These are phyloP conservation scores for Ambrosia hybrid DNA, from an alignment of 140 eudicot genomes.

Conservation along the genomic window DNA sequence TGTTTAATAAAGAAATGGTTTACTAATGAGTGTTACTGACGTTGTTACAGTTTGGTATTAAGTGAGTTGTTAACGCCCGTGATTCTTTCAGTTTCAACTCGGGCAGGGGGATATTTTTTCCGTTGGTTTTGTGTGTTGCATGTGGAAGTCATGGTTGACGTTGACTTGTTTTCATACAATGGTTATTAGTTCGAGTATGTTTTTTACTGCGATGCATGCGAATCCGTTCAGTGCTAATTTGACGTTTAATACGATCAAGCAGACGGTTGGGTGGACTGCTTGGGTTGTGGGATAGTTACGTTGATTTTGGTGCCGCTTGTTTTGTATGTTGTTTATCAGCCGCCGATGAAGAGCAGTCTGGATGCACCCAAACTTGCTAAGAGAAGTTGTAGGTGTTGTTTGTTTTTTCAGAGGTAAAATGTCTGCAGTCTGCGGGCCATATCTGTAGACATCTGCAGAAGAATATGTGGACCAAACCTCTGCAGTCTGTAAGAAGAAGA, in stretches of 20 bases:
- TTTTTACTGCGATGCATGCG: slow-evolving; percentile 95
- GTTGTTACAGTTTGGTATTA: too few relatives aligned
- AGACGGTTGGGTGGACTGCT: slow-evolving; percentile 86
- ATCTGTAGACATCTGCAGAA: too few relatives aligned
- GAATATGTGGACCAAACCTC: too few relatives aligned
- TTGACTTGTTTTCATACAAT: slow-evolving; percentile 87
- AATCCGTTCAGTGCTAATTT: slow-evolving; percentile 88
- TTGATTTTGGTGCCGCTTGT: slow-evolving; percentile 75
- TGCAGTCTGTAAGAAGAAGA: too few relatives aligned
- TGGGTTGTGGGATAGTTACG: slow-evolving; percentile 83
- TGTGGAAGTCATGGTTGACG: slow-evolving; percentile 96
- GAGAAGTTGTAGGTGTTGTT: slow-evolving; percentile 57
- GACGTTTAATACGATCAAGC: slow-evolving; percentile 57
- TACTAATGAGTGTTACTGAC: too few relatives aligned
- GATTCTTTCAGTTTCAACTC: slow-evolving; percentile 76
- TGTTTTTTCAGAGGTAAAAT: too few relatives aligned
- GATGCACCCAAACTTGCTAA: slow-evolving; percentile 92
- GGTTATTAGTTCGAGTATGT: slow-evolving; percentile 78
- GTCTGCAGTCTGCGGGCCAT: too few relatives aligned
- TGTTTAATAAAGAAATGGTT: too few relatives aligned
- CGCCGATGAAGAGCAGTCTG: slow-evolving; percentile 82
- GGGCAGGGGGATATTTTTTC: slow-evolving; percentile 90
- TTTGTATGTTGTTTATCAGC: slow-evolving; percentile 73
- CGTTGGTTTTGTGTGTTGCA: slow-evolving; percentile 77
- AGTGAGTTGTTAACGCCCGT: slow-evolving; percentile 54